Conservation (phyloP, 2,329 filamentous ascomycete species). For the Neurospora crassa region DNA sequence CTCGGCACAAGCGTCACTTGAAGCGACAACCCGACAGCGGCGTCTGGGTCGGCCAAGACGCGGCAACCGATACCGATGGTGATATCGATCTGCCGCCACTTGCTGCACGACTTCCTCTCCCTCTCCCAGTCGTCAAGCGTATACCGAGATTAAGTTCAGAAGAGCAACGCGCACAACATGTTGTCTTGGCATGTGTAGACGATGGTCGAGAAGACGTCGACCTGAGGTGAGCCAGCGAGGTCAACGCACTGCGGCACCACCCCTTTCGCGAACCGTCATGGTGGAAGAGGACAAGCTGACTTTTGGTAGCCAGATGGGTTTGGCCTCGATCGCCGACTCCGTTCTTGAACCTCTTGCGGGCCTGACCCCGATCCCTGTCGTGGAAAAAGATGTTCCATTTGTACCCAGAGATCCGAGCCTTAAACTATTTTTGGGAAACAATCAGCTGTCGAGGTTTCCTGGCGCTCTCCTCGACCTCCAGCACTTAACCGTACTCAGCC, state of each 20-base stretch:
- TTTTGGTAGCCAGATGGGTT: constrained; percentile 29
- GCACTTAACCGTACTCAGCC: constrained; percentile 53
- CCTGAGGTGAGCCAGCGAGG: constrained; percentile 40
- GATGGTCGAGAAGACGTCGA: constrained; percentile 50
- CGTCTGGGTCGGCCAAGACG: constrained; percentile 57
- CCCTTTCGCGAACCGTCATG: background rate
- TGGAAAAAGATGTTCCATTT: constrained; percentile 49
- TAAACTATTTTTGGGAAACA: constrained; percentile 52
- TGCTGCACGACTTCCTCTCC: constrained; percentile 1
- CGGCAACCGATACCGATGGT: constrained; percentile 36
- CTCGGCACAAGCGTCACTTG: constrained; percentile 39
- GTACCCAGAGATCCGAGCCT: constrained; percentile 48
- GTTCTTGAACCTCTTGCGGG: constrained; percentile 47
- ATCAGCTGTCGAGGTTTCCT: constrained; percentile 47
- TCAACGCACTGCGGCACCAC: background rate
- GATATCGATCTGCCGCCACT: constrained; percentile 7
- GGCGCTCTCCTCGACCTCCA: constrained; percentile 51
- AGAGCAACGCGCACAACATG: constrained; percentile 35
- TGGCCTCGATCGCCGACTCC: constrained; percentile 45
- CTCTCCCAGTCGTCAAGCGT: background rate
- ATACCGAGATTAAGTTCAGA: constrained; percentile 15
- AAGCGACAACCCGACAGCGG: constrained; percentile 55
- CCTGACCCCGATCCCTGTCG: constrained; percentile 43
- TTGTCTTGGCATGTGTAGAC: constrained; percentile 46
- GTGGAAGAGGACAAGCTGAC: background rate